phyloP scores from a whole-genome alignment of 1,284 basidiomycete species.

The Ceratobasidium sp. region DNA sequence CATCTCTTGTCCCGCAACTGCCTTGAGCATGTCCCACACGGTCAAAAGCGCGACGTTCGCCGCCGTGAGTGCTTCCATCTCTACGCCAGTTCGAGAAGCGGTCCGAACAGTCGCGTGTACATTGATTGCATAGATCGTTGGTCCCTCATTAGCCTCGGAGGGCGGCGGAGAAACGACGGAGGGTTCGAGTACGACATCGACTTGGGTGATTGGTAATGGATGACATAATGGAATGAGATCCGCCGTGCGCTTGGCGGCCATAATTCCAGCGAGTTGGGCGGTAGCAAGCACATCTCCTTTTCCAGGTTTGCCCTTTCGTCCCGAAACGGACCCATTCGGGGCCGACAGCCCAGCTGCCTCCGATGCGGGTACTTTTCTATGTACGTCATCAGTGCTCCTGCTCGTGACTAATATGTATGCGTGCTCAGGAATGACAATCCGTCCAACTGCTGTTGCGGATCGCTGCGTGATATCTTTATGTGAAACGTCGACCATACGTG shows the following conservation, averaged over 20 bases:
- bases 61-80: conserved; percentile 94
- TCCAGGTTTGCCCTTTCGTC: conserved; percentile 64
- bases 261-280: conserved; percentile 87
- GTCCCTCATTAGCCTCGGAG: conserved; percentile 54
- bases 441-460: conserved; percentile 80
- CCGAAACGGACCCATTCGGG: conserved; percentile 46
- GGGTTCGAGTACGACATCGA: conserved; percentile 72
- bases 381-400: conserved; percentile 6
- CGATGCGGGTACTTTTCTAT: background rate
- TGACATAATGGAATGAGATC: conserved; percentile 90
- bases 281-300: conserved; percentile 86
- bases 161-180: too few species aligned
- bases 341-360: conserved; percentile 3
- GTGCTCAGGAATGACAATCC: conserved; percentile 75
- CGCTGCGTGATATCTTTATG: conserved; percentile 75
- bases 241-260: conserved; percentile 86
- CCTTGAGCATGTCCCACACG: conserved; percentile 94
- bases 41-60: conserved; percentile 84
- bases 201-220: conserved; percentile 77
- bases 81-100: conserved; percentile 87
- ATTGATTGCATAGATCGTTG: conserved; percentile 65
- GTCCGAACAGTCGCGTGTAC: conserved; percentile 79
- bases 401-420: conserved; percentile 75
- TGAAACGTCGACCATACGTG: conserved; percentile 85
- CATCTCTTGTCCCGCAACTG: conserved; percentile 88